Conservation (phyloP, 2,329 filamentous ascomycete species). For the Endothia cerciana region DNA sequence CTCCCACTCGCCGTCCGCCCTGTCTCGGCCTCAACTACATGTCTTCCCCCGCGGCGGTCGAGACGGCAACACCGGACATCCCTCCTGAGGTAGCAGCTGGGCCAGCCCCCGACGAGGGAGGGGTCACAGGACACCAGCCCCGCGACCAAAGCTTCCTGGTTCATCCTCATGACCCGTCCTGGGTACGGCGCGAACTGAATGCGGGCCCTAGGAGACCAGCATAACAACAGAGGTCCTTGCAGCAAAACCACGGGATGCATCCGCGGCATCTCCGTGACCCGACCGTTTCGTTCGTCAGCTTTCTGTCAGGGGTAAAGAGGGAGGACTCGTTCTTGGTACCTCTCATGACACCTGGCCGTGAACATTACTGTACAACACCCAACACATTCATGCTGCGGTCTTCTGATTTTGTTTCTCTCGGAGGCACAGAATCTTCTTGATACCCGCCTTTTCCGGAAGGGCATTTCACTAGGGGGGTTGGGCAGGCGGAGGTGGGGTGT, state of each 20-base stretch:
- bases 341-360: neutral
- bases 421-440: constrained; percentile 24
- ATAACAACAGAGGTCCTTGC: no score
- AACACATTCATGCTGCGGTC: constrained; percentile 3
- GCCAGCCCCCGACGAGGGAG: neutral
- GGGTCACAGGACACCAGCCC: neutral
- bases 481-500: constrained; percentile 2
- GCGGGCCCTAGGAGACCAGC: no score
- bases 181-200: no score
- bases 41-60: neutral
- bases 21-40: neutral
- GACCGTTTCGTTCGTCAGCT: neutral
- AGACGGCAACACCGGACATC: neutral
- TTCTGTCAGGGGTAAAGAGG: neutral
- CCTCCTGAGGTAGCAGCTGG: neutral
- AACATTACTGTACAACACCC: constrained; percentile 13
- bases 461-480: constrained; percentile 1
- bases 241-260: no score
- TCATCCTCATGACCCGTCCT: no score
- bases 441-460: constrained; percentile 14
- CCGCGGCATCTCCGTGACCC: no score
- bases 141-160: neutral
- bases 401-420: constrained; percentile 12
- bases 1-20: neutral
- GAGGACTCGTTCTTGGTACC: neutral